Evolutionary conservation across 1,139 yeast genomes (phyloP).

Genomic region (Candida sojae): DNA sequence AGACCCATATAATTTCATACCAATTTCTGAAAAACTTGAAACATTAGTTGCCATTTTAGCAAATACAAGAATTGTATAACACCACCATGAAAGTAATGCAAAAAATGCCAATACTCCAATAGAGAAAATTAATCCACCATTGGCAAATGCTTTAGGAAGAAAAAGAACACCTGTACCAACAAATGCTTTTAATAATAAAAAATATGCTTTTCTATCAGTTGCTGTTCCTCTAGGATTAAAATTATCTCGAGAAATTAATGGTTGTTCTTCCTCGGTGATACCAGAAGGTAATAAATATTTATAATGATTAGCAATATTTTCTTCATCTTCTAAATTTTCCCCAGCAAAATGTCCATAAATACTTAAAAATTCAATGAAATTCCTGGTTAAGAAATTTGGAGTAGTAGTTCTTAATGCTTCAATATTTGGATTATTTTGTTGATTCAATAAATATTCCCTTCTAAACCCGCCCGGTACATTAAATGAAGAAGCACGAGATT

Average conservation of each 20-base stretch:
- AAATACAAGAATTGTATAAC: constrained; percentile 73
- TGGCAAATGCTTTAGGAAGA: constrained; percentile 85
- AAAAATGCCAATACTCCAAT: constrained; percentile 61
- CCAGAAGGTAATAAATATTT: constrained; percentile 21
- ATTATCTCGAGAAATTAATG: constrained; percentile 30
- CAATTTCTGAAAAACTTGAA: constrained; percentile 87
- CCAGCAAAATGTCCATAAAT: constrained; percentile 86
- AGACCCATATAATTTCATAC: constrained; percentile 70
- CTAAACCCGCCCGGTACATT: constrained; percentile 83
- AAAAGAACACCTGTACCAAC: constrained; percentile 97
- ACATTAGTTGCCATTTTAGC: constrained; percentile 62
- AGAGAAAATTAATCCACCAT: constrained; percentile 87
- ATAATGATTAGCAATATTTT: constrained; percentile 55
- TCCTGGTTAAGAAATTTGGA: constrained; percentile 58
- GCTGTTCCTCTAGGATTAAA: constrained; percentile 55
- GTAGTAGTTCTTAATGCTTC: constrained; percentile 18
- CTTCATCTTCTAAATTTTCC: constrained; percentile 74
- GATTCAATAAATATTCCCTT: constrained; percentile 56
- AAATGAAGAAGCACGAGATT: constrained; percentile 59
- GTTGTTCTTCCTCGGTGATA: constrained; percentile 41
- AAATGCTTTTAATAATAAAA: constrained; percentile 81
- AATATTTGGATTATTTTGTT: constrained; percentile 11
- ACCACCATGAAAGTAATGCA: constrained; percentile 80
- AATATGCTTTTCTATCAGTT: constrained; percentile 59
- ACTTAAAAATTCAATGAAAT: constrained; percentile 72